Conservation (phyloP, 306 rosid species). For the Mimosa pudica region DNA sequence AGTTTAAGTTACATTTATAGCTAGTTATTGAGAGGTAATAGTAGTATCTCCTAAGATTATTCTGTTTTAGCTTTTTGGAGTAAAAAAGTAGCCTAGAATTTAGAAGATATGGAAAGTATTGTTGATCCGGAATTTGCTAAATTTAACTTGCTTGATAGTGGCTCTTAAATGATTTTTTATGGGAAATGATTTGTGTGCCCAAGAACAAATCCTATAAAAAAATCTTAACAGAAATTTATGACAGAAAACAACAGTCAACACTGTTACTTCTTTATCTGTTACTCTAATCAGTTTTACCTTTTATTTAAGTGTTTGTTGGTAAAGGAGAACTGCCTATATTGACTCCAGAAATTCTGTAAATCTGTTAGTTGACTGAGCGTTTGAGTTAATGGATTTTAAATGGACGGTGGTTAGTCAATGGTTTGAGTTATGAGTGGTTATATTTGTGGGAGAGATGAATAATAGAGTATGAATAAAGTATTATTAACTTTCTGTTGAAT, state of each 20-base stretch:
- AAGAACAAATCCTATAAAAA: neutral
- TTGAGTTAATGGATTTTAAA: conserved; percentile 12
- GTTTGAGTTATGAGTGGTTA: neutral
- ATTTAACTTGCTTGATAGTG: conserved; percentile 16
- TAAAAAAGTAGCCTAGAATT: conserved; percentile 3
- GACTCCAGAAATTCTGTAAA: neutral
- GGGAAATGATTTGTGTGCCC: conserved; percentile 17
- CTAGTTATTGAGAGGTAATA: conserved; percentile 35
- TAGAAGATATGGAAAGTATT: neutral
- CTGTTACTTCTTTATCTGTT: conserved; percentile 17
- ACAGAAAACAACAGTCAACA: neutral
- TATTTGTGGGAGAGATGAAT: conserved; percentile 15
- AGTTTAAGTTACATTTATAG: conserved; percentile 25
- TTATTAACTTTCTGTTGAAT: conserved; percentile 1
- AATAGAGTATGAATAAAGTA: neutral
- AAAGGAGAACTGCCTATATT: neutral
- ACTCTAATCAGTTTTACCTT: neutral
- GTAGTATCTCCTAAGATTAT: conserved; percentile 6
- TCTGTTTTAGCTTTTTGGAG: neutral
- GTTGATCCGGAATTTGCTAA: conserved; percentile 5
- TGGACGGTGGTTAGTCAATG: conserved; percentile 5
- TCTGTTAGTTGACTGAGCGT: conserved; percentile 17
- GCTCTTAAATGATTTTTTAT: conserved; percentile 15
- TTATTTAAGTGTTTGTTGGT: neutral
- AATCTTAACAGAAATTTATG: neutral